Percentiles rank a stretch among this genome's conserved stretches.
Evolutionary conservation across 306 rosid species (phyloP).

Genomic region (Spatholobus suberectus): DNA sequence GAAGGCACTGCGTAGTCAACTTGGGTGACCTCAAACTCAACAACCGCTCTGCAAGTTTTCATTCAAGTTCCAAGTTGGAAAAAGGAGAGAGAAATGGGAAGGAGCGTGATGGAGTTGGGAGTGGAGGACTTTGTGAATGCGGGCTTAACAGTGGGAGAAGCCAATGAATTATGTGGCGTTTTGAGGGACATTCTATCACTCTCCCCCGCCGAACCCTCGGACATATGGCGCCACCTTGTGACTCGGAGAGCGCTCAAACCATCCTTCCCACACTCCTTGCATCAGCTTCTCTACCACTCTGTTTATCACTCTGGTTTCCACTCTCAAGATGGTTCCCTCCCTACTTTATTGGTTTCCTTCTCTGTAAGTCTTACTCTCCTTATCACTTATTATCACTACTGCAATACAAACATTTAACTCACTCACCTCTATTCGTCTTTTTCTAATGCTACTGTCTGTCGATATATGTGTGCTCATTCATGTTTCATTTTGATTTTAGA

Average conservation of each 20-base stretch:
- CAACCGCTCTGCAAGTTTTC: too few relatives aligned
- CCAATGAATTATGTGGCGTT: slow-evolving; percentile 41
- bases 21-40: too few relatives aligned
- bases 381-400: neutral
- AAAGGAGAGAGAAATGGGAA: slow-evolving; percentile 52
- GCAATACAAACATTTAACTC: too few relatives aligned
- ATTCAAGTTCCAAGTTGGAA: too few relatives aligned
- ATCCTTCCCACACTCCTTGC: slow-evolving; percentile 59
- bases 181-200: slow-evolving; percentile 40
- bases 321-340: slow-evolving; percentile 51
- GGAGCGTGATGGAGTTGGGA: slow-evolving; percentile 56
- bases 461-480: too few relatives aligned
- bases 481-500: slow-evolving; percentile 39
- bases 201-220: slow-evolving; percentile 34
- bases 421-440: too few relatives aligned
- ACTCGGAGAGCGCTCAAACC: slow-evolving; percentile 63
- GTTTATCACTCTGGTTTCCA: slow-evolving; percentile 59
- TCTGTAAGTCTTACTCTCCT: slow-evolving; percentile 44
- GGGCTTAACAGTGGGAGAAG: slow-evolving; percentile 59
- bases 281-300: slow-evolving; percentile 68
- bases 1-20: too few relatives aligned
- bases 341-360: slow-evolving; percentile 88
- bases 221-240: slow-evolving; percentile 64
- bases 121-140: slow-evolving; percentile 59
- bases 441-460: too few relatives aligned